Conservation (phyloP, 202 grass and related monocot species). For the Setaria italica region DNA sequence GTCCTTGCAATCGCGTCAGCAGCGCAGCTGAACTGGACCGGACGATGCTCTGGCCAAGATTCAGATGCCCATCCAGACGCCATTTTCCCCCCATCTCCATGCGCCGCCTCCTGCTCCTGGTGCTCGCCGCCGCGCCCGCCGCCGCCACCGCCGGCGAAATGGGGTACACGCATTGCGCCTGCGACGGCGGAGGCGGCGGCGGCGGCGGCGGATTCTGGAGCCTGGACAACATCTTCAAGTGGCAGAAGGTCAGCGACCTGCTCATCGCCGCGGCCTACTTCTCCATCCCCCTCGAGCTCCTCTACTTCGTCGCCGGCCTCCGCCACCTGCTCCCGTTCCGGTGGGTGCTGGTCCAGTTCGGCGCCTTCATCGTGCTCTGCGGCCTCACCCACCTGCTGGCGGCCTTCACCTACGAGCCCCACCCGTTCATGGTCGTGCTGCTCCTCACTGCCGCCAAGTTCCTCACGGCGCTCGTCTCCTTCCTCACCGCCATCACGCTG, state of each 20-base stretch:
- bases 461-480: constrained; percentile 80
- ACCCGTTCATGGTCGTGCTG: constrained; percentile 68
- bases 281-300: constrained; percentile 77
- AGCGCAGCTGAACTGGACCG: constrained; percentile 22
- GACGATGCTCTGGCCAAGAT: constrained; percentile 42
- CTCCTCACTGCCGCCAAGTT: constrained; percentile 82
- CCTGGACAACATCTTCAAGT: constrained; percentile 68
- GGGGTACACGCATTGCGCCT: constrained; percentile 66
- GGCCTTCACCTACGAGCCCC: constrained; percentile 78
- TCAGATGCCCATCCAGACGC: constrained; percentile 43
- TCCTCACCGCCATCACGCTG: constrained; percentile 81
- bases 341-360: constrained; percentile 85
- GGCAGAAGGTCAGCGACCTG: constrained; percentile 83
- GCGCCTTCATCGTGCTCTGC: constrained; percentile 90
- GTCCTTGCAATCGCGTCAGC: background rate
- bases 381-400: constrained; percentile 78
- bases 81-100: background rate
- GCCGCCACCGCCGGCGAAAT: constrained; percentile 21
- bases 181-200: constrained; percentile 47
- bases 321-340: constrained; percentile 78
- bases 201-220: constrained; percentile 56
- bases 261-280: constrained; percentile 87
- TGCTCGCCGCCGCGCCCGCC: background rate
- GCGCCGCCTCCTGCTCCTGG: constrained; percentile 37
- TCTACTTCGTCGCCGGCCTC: constrained; percentile 75